phyloP scores from a whole-genome alignment of 2,329 filamentous ascomycete genomes.

The Mycogone perniciosa region DNA sequence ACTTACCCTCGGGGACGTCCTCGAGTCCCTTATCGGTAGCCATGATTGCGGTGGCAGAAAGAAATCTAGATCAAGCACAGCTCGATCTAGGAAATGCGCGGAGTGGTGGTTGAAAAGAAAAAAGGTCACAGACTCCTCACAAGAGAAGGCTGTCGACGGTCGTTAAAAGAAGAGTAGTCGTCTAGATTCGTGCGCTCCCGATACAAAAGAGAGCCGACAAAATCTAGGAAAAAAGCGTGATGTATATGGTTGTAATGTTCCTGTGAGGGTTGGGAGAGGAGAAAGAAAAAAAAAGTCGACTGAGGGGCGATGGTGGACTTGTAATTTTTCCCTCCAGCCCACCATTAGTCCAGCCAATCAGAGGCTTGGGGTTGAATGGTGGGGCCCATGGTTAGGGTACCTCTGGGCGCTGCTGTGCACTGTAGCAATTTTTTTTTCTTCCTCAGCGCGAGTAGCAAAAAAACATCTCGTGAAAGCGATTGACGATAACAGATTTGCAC shows the following conservation, averaged over 20 bases:
- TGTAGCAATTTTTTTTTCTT: slow-evolving; percentile 6
- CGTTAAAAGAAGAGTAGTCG: slow-evolving; percentile 25
- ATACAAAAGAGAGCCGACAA: slow-evolving; percentile 35
- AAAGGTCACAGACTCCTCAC: slow-evolving; percentile 33
- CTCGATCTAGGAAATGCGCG: slow-evolving; percentile 60
- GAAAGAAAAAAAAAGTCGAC: slow-evolving; percentile 32
- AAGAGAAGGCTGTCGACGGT: slow-evolving; percentile 27
- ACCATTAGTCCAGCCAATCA: slow-evolving; percentile 16
- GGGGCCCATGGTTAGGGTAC: slow-evolving; percentile 20
- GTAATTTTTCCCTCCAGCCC: slow-evolving; percentile 27
- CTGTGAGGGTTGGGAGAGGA: slow-evolving; percentile 22
- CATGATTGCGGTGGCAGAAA: slow-evolving; percentile 75
- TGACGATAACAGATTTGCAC: too few relatives aligned
- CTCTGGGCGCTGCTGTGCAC: slow-evolving; percentile 10
- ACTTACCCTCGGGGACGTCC: slow-evolving; percentile 89
- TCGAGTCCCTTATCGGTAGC: slow-evolving; percentile 97
- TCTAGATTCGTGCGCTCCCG: slow-evolving; percentile 47
- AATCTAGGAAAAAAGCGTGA: slow-evolving; percentile 35
- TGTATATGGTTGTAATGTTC: slow-evolving; percentile 26
- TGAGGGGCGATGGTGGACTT: slow-evolving; percentile 33
- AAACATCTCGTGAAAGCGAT: not conserved
- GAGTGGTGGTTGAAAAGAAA: slow-evolving; percentile 29
- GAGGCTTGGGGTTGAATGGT: slow-evolving; percentile 1
- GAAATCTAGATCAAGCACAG: slow-evolving; percentile 69
- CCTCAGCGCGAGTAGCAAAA: not conserved